Percentiles rank a stretch among this genome's conserved stretches.
These are phyloP conservation scores for Gynostemma pentaphyllum DNA, from an alignment of 306 rosid species.

Conservation along the genomic window DNA sequence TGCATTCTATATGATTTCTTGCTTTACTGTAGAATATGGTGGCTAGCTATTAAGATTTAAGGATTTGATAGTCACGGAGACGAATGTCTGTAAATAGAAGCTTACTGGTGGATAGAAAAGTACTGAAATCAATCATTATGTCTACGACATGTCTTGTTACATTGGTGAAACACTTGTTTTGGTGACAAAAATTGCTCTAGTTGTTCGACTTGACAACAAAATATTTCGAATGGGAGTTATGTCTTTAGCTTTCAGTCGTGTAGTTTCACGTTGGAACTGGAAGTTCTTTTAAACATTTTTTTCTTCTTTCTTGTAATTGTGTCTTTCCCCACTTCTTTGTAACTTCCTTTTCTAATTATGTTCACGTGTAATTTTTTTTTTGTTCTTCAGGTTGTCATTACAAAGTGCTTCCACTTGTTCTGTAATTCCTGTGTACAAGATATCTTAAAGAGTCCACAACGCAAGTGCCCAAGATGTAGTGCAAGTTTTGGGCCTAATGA, in stretches of 20 bases:
- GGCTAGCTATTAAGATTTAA: no score
- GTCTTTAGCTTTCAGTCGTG: not conserved
- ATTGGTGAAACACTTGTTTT: not conserved
- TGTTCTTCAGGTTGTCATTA: slow-evolving; percentile 76
- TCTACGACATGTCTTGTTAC: no score
- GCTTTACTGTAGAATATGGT: not conserved
- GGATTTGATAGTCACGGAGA: not conserved
- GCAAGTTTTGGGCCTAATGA: slow-evolving; percentile 88
- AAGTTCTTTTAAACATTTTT: not conserved
- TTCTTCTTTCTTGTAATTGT: not conserved
- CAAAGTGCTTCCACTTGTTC: slow-evolving; percentile 97
- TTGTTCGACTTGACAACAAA: not conserved
- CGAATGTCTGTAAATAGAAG: not conserved
- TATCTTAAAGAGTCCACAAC: slow-evolving; percentile 64
- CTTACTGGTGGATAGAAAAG: not conserved
- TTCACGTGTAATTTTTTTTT: slow-evolving; percentile 1
- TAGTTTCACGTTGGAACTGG: not conserved
- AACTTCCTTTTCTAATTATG: not conserved
- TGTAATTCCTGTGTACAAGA: slow-evolving; percentile 75
- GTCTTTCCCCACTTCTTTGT: not conserved
- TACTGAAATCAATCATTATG: no score
- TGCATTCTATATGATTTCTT: not conserved
- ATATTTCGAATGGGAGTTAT: not conserved
- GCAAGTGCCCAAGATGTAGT: slow-evolving; percentile 81
- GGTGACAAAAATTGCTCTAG: not conserved